A percentile compares a stretch with the other conserved stretches of the same genome.
phyloP scores from a whole-genome alignment of 2,329 filamentous ascomycete species.

The Fusarium sp. region DNA sequence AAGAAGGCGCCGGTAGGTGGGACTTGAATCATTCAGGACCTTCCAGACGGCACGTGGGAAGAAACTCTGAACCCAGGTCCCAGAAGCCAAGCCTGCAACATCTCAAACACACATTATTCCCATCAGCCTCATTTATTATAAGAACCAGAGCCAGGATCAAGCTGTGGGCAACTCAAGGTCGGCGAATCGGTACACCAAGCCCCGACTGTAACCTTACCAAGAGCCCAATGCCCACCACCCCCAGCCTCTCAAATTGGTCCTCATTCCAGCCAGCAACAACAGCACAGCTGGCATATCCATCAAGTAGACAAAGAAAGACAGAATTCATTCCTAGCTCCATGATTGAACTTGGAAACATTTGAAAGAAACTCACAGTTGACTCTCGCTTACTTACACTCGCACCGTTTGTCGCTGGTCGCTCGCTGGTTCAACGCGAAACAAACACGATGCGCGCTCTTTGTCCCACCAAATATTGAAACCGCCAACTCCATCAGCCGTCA shows the following conservation, averaged over 20 bases:
- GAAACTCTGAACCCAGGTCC: not conserved
- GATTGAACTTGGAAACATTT: not conserved
- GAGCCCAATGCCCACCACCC: slow-evolving; percentile 1
- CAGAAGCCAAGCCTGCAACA: not conserved
- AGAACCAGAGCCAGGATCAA: not conserved
- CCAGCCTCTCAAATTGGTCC: slow-evolving; percentile 20
- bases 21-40: not conserved
- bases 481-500: slow-evolving; percentile 14
- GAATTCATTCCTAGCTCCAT: not conserved
- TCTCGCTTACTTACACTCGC: not conserved
- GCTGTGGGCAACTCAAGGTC: not conserved
- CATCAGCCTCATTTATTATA: not conserved
- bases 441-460: slow-evolving; percentile 29
- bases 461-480: slow-evolving; percentile 19
- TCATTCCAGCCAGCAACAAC: not conserved
- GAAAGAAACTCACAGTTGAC: not conserved
- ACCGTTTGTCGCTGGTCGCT: not conserved
- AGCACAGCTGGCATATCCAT: not conserved
- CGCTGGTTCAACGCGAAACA: slow-evolving; percentile 34
- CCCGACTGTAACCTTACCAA: slow-evolving; percentile 22
- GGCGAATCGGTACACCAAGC: slow-evolving; percentile 13
- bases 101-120: not conserved
- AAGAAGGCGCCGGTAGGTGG: not conserved
- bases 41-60: not conserved
- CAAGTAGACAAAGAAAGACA: not conserved